Evolutionary conservation across 768 basidiomycete species (phyloP).

Genomic region (Tricholomella constricta): DNA sequence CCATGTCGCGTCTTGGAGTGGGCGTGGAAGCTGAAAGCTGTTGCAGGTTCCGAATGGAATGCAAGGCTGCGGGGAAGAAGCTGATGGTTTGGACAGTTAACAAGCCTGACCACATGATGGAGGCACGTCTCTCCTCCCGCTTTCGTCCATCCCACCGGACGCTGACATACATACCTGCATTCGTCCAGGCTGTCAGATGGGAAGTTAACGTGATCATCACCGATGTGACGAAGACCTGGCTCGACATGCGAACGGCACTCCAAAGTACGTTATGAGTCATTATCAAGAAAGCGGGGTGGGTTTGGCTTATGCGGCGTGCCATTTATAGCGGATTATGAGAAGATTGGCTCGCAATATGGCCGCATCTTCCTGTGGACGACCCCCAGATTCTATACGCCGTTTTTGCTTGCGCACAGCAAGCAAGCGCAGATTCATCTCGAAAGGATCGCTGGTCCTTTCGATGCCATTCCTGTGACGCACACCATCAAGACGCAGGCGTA

Average conservation of each 20-base stretch:
- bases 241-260: constrained; percentile 61
- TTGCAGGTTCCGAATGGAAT: constrained; percentile 76
- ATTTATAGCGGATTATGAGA: constrained; percentile 63
- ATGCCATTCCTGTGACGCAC: constrained; percentile 21
- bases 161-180: background rate
- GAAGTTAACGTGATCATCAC: constrained; percentile 78
- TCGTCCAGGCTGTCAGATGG: constrained; percentile 71
- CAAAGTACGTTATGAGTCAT: constrained; percentile 49
- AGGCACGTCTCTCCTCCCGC: constrained; percentile 47
- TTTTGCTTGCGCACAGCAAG: constrained; percentile 31
- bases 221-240: constrained; percentile 69
- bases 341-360: constrained; percentile 59
- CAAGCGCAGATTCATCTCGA: constrained; percentile 41
- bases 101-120: constrained; percentile 84
- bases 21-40: background rate
- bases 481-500: constrained; percentile 12
- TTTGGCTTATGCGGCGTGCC: background rate
- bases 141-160: background rate
- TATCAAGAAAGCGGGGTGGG: too few species aligned
- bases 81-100: constrained; percentile 99
- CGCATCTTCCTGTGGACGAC: constrained; percentile 78
- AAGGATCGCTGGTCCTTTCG: constrained; percentile 56
- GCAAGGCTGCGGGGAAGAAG: constrained; percentile 75
- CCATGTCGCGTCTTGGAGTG: background rate
- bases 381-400: constrained; percentile 57